Percentiles rank a stretch among this genome's conserved stretches.
Evolutionary conservation across 768 basidiomycete species (phyloP).

Genomic region (Coprinopsis marcescibilis): DNA sequence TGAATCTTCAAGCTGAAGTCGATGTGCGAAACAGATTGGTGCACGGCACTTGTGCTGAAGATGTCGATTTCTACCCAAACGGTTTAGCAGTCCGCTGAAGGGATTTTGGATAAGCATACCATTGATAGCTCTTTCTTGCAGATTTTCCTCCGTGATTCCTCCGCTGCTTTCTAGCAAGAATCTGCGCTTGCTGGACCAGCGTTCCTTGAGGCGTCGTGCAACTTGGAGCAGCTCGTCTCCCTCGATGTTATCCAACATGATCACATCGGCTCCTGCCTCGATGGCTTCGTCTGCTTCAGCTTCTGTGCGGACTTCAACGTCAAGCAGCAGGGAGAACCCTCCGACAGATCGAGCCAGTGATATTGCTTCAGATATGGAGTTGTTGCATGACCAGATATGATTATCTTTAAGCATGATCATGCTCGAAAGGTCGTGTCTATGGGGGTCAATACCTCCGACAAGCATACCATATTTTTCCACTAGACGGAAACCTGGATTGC

Average conservation of each 20-base stretch:
- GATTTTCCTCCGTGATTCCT: constrained; percentile 85
- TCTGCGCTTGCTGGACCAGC: constrained; percentile 75
- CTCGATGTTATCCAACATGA: constrained; percentile 95
- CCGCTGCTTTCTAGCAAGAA: constrained; percentile 94
- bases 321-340: constrained; percentile 86
- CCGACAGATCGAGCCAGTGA: constrained; percentile 81
- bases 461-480: constrained; percentile 99
- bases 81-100: neutral
- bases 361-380: constrained; percentile 88
- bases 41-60: constrained; percentile 83
- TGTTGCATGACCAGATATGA: constrained; percentile 95
- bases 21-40: constrained; percentile 89
- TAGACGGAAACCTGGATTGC: constrained; percentile 70
- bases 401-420: constrained; percentile 99
- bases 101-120: constrained; percentile 42
- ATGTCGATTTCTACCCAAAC: constrained; percentile 82
- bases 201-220: constrained; percentile 66
- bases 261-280: constrained; percentile 87
- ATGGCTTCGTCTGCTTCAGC: constrained; percentile 97
- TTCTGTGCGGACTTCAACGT: constrained; percentile 88
- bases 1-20: constrained; percentile 98
- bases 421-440: constrained; percentile 93
- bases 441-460: constrained; percentile 92
- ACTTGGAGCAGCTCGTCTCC: constrained; percentile 64
- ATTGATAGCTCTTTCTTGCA: constrained; percentile 74